phyloP scores from a whole-genome alignment of 2,329 filamentous ascomycete species.

The Colletotrichum tropicale region DNA sequence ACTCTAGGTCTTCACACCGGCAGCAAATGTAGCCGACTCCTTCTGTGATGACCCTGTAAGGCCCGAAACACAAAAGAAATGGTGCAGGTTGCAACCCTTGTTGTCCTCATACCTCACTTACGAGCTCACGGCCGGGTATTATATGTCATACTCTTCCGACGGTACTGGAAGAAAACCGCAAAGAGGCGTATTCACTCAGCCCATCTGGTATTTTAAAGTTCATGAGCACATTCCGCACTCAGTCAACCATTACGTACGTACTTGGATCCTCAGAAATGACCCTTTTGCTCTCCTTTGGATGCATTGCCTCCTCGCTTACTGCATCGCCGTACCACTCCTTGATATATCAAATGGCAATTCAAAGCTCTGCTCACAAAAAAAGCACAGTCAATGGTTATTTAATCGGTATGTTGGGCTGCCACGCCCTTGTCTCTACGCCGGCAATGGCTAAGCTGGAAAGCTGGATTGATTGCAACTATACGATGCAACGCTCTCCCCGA shows the following conservation, averaged over 20 bases:
- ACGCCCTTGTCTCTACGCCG: background rate
- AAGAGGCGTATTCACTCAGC: background rate
- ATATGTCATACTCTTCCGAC: background rate
- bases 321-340: background rate
- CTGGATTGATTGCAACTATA: background rate
- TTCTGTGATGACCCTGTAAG: background rate
- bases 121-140: background rate
- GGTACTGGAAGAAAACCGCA: background rate
- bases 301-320: background rate
- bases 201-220: background rate
- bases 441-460: background rate
- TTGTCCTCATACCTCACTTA: background rate
- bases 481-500: background rate
- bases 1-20: background rate
- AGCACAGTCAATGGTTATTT: background rate
- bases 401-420: background rate
- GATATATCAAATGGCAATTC: background rate
- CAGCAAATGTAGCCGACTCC: too few relatives aligned
- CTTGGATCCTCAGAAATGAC: background rate
- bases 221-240: accelerated
- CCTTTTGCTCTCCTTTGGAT: background rate
- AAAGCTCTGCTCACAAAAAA: background rate
- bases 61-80: background rate
- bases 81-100: background rate
- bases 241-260: accelerated